Evolutionary conservation across 2,329 filamentous ascomycete species (phyloP), one percentile per base, ranked within the genome.

Genomic region (Leptographium procerum): DNA sequence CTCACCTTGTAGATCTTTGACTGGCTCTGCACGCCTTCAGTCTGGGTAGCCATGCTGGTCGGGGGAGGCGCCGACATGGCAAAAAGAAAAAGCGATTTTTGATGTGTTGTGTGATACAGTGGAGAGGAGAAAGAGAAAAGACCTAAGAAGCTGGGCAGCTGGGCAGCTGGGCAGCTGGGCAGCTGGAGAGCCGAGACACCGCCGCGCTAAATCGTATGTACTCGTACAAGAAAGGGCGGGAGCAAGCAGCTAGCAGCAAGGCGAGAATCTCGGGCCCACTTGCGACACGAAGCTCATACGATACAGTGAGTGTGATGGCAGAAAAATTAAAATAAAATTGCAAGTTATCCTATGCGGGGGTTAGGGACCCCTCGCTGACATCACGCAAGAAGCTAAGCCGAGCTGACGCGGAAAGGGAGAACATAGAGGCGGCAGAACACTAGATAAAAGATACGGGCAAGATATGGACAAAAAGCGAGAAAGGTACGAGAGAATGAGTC

Each of bases 1-100:
- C 60, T 59, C 36, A 61, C 61, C 48, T 40, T 48, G 52, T 63
- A 63, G 28, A 61, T 34, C 8, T 31, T 52, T 4, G 58, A 59
- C 31, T 53, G 56, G 4, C n/a, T 9, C 24, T 40, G 48, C 29
- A 31, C 28, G 6, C 43, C 22, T 2, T 51, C 28, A 8, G 2
- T 40, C 29, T 19, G 22, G 19, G 14, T 28, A 8, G 33, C 53
- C 28, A 14, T 10, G 16, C 51, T 34, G 52, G 56, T 45, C 51
- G 56, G 10, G 1, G 53, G 36, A 19, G 57, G 56, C 29, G 59
- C 57, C 43, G 60, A 36, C 60, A 61, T 62, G 40, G 28, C 48
- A n/a, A 43, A 16, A n/a, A 19, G 14, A 5, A 40, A 40, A n/a
- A 8, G 40, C 5, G 16, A 19, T 8, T 43, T 43, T 43, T 43